Evolutionary conservation across 495 filamentous ascomycete genomes (phyloP).

Genomic region (Peziza echinospora): DNA sequence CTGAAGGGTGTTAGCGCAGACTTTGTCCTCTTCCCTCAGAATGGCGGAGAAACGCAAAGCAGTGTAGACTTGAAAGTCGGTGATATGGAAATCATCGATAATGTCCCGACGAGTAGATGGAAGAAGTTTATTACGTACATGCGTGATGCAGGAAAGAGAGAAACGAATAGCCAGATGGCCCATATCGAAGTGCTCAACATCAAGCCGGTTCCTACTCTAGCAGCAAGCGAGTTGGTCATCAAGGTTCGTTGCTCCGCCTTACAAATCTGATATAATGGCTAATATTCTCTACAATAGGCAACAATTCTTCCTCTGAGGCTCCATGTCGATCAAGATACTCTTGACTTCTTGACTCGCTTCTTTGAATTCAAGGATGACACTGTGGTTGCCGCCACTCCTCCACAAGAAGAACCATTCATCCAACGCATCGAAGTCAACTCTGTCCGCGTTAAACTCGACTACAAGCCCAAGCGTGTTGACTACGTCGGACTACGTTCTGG

Average conservation of each 20-base stretch:
- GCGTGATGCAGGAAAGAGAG: constrained; percentile 60
- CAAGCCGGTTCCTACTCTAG: constrained; percentile 56
- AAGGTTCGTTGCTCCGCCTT: constrained; percentile 29
- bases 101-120: constrained; percentile 90
- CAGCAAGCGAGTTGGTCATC: constrained; percentile 75
- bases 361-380: constrained; percentile 89
- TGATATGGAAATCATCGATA: constrained; percentile 81
- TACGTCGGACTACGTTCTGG: constrained; percentile 88
- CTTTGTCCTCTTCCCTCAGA: constrained; percentile 59
- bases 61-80: constrained; percentile 63
- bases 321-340: constrained; percentile 92
- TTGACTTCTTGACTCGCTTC: constrained; percentile 92
- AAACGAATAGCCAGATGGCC: constrained; percentile 69
- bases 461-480: constrained; percentile 93
- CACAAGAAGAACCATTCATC: constrained; percentile 63
- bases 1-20: constrained; percentile 70
- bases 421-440: constrained; percentile 75
- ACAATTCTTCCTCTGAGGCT: constrained; percentile 70
- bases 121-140: constrained; percentile 93
- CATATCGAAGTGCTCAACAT: constrained; percentile 77
- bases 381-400: constrained; percentile 24
- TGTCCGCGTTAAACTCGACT: constrained; percentile 68
- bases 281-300: constrained; percentile 25
- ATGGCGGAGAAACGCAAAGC: constrained; percentile 56
- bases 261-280: no score